A percentile compares a stretch with the other conserved stretches of the same genome.
These are phyloP conservation scores for Akebia trifoliata DNA, from an alignment of 164 flowering plant genomes.

Conservation along the genomic window DNA sequence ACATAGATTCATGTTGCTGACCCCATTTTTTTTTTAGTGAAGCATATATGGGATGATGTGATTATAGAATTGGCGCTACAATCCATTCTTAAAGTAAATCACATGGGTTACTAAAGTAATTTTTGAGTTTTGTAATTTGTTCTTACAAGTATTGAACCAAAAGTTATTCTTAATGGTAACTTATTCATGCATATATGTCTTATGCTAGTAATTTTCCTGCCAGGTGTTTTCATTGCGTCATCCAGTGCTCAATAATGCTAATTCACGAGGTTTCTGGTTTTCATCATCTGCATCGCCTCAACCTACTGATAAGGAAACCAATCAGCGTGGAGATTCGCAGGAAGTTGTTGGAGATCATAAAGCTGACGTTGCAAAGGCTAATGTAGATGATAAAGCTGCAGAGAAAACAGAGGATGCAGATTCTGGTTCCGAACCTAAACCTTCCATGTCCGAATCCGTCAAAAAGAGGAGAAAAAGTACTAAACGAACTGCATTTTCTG, in stretches of 20 bases:
- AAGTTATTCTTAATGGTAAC: too few relatives aligned
- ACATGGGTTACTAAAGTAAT: too few relatives aligned
- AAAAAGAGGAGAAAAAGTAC: conserved; percentile 35
- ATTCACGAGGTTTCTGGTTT: conserved; percentile 42
- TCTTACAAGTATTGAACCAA: too few relatives aligned
- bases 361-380: conserved; percentile 12
- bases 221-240: conserved; percentile 30
- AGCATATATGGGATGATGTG: too few relatives aligned
- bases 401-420: conserved; percentile 39
- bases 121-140: too few relatives aligned
- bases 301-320: conserved; percentile 39
- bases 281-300: conserved; percentile 71
- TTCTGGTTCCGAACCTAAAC: conserved; percentile 26
- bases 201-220: conserved; percentile 8
- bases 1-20: too few relatives aligned
- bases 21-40: too few relatives aligned
- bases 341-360: conserved; percentile 6
- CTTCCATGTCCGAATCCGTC: conserved; percentile 18
- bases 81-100: too few relatives aligned
- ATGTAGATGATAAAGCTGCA: conserved; percentile 21
- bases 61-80: too few relatives aligned
- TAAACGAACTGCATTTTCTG: conserved; percentile 59
- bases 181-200: neutral
- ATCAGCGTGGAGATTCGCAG: conserved; percentile 27
- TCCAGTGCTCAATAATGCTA: conserved; percentile 14